These are phyloP conservation scores for Apiospora saccharicola DNA, from an alignment of 2,329 filamentous ascomycete species.

Conservation along the genomic window DNA sequence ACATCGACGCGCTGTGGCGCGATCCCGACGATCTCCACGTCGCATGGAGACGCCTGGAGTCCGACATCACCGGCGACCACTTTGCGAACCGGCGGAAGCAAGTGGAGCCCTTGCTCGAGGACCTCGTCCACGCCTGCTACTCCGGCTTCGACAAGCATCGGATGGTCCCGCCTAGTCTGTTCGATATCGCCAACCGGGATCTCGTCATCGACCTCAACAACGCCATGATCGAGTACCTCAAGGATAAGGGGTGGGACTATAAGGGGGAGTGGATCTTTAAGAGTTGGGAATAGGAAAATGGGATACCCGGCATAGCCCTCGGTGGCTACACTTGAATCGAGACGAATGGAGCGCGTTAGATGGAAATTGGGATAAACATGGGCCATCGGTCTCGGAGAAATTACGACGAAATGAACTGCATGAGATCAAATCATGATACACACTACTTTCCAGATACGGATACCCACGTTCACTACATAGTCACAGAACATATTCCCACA, in stretches of 20 bases:
- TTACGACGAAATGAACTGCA: neutral
- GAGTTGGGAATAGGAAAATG: neutral
- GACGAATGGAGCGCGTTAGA: neutral
- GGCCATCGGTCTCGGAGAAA: neutral
- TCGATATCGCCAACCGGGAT: neutral
- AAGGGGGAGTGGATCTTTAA: neutral
- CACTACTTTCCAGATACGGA: neutral
- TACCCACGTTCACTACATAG: no score
- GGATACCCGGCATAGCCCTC: neutral
- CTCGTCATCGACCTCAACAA: slow-evolving; percentile 2
- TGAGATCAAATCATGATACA: neutral
- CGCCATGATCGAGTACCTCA: neutral
- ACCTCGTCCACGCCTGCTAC: neutral
- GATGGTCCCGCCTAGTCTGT: neutral
- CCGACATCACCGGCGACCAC: neutral
- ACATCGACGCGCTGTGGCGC: neutral
- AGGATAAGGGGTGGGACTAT: neutral
- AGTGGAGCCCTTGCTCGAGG: neutral
- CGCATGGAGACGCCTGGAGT: neutral
- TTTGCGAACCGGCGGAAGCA: neutral
- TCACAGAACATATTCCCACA: no score
- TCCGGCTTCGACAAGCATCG: neutral
- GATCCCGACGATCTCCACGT: neutral
- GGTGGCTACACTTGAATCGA: neutral
- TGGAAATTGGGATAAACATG: neutral